Percentiles rank a stretch among this genome's conserved stretches.
Evolutionary conservation across 805 yeast species (phyloP).

Genomic region (Myxozyma vanderwaltii): DNA sequence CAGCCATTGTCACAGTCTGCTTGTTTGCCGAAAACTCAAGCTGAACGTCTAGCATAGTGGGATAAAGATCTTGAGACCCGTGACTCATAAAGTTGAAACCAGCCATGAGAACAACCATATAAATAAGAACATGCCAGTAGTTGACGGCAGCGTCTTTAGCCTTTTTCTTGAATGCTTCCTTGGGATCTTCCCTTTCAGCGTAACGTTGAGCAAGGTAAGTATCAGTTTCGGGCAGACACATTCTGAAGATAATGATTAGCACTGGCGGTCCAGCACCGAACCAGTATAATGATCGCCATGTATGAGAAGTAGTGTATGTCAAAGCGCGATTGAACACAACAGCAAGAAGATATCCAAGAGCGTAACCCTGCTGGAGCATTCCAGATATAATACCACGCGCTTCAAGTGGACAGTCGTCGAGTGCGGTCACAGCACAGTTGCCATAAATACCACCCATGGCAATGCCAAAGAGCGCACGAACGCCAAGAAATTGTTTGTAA

Average conservation of each 20-base stretch:
- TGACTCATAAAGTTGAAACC: slow-evolving; percentile 74
- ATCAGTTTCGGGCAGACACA: slow-evolving; percentile 61
- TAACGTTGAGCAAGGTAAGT: slow-evolving; percentile 23
- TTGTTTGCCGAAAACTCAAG: slow-evolving; percentile 50
- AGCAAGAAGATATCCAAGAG: slow-evolving; percentile 67
- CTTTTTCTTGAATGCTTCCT: slow-evolving; percentile 21
- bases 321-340: slow-evolving; percentile 68
- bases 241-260: slow-evolving; percentile 59
- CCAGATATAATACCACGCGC: slow-evolving; percentile 68
- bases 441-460: slow-evolving; percentile 76
- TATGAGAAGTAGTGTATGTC: slow-evolving; percentile 47
- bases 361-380: slow-evolving; percentile 78
- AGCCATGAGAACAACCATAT: slow-evolving; percentile 62
- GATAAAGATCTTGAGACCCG: slow-evolving; percentile 74
- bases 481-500: slow-evolving; percentile 58
- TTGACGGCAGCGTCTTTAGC: slow-evolving; percentile 47
- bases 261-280: slow-evolving; percentile 70
- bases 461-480: slow-evolving; percentile 66
- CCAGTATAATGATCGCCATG: slow-evolving; percentile 77
- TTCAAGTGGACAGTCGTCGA: slow-evolving; percentile 62
- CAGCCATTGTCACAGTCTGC: slow-evolving; percentile 61
- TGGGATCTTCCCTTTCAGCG: slow-evolving; percentile 6
- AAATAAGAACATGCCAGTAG: slow-evolving; percentile 64
- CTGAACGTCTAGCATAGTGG: slow-evolving; percentile 62
- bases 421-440: slow-evolving; percentile 63